Percentiles rank a stretch among this genome's conserved stretches.
These are phyloP conservation scores for Scutellaria barbata DNA, from an alignment of 257 asterid species.

Conservation along the genomic window DNA sequence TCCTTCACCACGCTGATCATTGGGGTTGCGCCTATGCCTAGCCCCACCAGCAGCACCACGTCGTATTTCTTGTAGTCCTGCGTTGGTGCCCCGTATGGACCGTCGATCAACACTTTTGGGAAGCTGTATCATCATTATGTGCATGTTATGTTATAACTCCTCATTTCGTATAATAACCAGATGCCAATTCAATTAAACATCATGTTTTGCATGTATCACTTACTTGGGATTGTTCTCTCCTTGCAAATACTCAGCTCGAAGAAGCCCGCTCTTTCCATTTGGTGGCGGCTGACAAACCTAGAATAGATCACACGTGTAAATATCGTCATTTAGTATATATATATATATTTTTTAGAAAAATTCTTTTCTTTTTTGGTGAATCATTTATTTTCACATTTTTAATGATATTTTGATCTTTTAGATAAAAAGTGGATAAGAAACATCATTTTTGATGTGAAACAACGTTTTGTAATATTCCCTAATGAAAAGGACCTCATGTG, in stretches of 20 bases:
- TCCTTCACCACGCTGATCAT: slow-evolving; percentile 80
- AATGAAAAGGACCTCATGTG: too few species aligned
- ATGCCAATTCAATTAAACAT: too few species aligned
- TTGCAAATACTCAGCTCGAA: slow-evolving; percentile 72
- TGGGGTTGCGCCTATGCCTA: slow-evolving; percentile 83
- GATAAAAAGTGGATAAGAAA: too few species aligned
- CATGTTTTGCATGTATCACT: slow-evolving; percentile 27
- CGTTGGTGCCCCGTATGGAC: slow-evolving; percentile 85
- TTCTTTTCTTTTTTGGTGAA: neutral
- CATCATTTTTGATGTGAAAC: too few species aligned
- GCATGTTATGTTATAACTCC: too few species aligned
- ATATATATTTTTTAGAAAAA: too few species aligned
- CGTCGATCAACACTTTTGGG: slow-evolving; percentile 70
- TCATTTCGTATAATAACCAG: too few species aligned
- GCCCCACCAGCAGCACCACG: slow-evolving; percentile 65
- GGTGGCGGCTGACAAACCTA: slow-evolving; percentile 90
- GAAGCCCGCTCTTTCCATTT: slow-evolving; percentile 90
- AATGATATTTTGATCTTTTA: too few species aligned
- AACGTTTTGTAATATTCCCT: too few species aligned
- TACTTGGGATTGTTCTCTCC: slow-evolving; percentile 85
- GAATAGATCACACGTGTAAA: slow-evolving; percentile 26
- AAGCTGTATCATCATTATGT: slow-evolving; percentile 43
- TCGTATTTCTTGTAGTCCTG: slow-evolving; percentile 76
- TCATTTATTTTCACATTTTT: too few species aligned
- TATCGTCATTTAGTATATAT: neutral